Evolutionary conservation across 768 basidiomycete species (phyloP), one percentile per base, ranked within the genome.

Genomic region (Lactifluus subvellereus): DNA sequence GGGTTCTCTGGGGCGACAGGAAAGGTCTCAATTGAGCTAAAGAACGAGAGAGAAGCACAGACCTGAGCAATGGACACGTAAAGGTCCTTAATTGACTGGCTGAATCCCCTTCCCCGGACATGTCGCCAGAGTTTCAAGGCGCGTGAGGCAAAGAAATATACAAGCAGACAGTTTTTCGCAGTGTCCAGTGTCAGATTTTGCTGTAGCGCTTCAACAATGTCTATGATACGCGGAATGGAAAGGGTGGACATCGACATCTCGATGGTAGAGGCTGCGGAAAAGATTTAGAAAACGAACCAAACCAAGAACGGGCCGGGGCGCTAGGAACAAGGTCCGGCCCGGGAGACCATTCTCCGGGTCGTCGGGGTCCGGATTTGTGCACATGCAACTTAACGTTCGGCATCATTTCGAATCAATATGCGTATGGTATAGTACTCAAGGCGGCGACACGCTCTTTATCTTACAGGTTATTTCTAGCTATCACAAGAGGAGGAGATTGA

Each of bases 401-500:
- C 27, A 27, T 52, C 20, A 18, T 22, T 38, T 27, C 42, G 45
- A 53, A 47, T 72, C 72, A 79, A 74, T 66, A 76, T 85, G 75
- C 83, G 84, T 48, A 84, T 85, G 83, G 84, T 85, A 69, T 61
- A 74, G 40, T 59, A 49, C 50, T 54, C 51, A 40, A 11, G 14
- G 33, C 14, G 14, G 35, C 14, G 50, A 42, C 38, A 11, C 48
- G n/a, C 20, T n/a, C 49, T 38, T 42, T 11, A 22, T 40, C 56
- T 62, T 22, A 63, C 52, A 27, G 4, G 37, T 22, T 16, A n/a
- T 33, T 33, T 35, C 59, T 70, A 91, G 89, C 77, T 92, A 68
- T 82, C 85, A 68, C 84, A 85, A 61, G 84, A 89, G 69, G 89
- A 92, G 61, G 91, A 92, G 74, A 80, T 75, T 56, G 86, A 89